These are phyloP conservation scores for Phlyctochytrium arcticum DNA, from an alignment of 192 early-diverging fungal genomes.

Conservation along the genomic window DNA sequence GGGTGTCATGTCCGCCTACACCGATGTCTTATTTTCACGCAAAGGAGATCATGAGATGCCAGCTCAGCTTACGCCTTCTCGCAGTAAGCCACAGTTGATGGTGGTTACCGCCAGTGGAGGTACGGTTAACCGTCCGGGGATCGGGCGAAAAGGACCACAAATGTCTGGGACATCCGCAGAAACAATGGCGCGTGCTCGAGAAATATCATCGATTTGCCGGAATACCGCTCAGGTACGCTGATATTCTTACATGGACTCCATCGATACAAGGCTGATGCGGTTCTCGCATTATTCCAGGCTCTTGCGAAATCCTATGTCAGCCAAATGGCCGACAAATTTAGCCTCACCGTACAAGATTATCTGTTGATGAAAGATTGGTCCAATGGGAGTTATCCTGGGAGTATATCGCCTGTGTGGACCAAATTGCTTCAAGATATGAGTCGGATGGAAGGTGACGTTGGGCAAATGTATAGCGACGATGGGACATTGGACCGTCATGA, in stretches of 20 bases:
- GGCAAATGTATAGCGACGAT: constrained; percentile 21
- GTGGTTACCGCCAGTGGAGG: constrained; percentile 22
- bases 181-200: constrained; percentile 19
- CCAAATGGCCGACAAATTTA: neutral
- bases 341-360: neutral
- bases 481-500: constrained; percentile 20
- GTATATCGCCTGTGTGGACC: neutral
- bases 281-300: too few species aligned
- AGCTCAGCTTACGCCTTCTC: neutral
- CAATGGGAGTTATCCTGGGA: neutral
- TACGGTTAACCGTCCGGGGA: neutral
- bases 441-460: constrained; percentile 2
- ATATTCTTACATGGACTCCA: neutral
- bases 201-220: constrained; percentile 17
- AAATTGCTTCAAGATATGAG: neutral
- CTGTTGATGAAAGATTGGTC: constrained; percentile 5
- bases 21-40: constrained; percentile 21
- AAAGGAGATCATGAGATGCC: neutral
- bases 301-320: constrained; percentile 14
- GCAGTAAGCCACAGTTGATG: neutral
- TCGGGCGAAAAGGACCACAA: neutral
- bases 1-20: constrained; percentile 24
- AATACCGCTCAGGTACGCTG: constrained; percentile 10
- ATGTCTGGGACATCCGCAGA: constrained; percentile 11
- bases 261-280: too few species aligned